Percentiles rank a stretch among this genome's conserved stretches.
These are phyloP conservation scores for Pythium aquatile DNA, from an alignment of 352 stramenopile genomes.

Conservation along the genomic window DNA sequence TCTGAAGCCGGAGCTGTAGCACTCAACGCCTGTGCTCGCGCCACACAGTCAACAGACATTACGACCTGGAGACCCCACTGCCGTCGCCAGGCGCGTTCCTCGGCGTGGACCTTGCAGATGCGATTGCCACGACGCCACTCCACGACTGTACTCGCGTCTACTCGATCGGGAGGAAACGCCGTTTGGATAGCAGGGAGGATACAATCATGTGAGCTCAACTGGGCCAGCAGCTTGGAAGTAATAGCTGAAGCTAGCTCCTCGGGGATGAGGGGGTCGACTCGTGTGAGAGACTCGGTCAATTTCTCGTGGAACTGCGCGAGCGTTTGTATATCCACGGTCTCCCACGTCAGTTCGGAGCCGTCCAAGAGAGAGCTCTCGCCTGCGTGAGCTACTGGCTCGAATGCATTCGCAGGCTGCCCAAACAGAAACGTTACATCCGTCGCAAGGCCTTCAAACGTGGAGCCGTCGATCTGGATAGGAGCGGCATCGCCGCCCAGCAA, in stretches of 20 bases:
- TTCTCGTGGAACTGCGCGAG: conserved; percentile 9
- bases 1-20: not conserved
- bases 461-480: not conserved
- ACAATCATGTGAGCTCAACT: not conserved
- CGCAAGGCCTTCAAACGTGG: not conserved
- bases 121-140: conserved; percentile 36
- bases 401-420: not conserved
- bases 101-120: conserved; percentile 30
- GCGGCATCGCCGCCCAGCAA: not conserved
- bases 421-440: conserved; percentile 21
- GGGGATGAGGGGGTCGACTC: conserved; percentile 11
- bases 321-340: conserved; percentile 11
- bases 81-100: conserved; percentile 24
- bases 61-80: conserved; percentile 43
- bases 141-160: conserved; percentile 3
- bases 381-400: not conserved
- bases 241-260: not conserved
- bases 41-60: conserved; percentile 18
- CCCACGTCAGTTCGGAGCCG: conserved; percentile 7
- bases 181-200: conserved; percentile 22
- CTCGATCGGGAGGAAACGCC: conserved; percentile 19
- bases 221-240: not conserved
- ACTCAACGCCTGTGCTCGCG: conserved; percentile 8
- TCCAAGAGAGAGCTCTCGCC: not conserved
- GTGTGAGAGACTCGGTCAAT: not conserved